Evolutionary conservation across 352 stramenopile species (phyloP).

Genomic region (Phytophthora syringae): DNA sequence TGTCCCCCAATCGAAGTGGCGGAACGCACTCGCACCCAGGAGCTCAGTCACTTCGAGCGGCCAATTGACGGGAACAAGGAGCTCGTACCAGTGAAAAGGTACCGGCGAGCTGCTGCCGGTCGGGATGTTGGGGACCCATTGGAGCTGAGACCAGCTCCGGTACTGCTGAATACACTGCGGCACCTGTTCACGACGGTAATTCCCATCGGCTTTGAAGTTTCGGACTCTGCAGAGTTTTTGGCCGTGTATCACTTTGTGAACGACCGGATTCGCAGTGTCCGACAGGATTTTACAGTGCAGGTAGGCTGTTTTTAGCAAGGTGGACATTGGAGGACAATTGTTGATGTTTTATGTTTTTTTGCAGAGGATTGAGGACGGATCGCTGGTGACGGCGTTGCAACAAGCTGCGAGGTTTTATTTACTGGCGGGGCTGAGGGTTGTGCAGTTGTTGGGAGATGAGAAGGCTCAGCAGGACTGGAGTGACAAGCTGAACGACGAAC

Average conservation of each 20-base stretch:
- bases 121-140: constrained; percentile 28
- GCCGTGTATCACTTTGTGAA: constrained; percentile 74
- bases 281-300: constrained; percentile 79
- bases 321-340: constrained; percentile 6
- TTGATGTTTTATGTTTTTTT: constrained; percentile 5
- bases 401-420: constrained; percentile 65
- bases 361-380: constrained; percentile 45
- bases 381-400: constrained; percentile 51
- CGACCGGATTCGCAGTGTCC: constrained; percentile 73
- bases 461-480: constrained; percentile 53
- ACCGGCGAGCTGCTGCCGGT: constrained; percentile 57
- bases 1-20: constrained; percentile 41
- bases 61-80: background rate
- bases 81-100: constrained; percentile 56
- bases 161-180: constrained; percentile 49
- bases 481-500: constrained; percentile 73
- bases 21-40: constrained; percentile 38
- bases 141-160: constrained; percentile 41
- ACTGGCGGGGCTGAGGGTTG: constrained; percentile 45
- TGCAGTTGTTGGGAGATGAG: constrained; percentile 37
- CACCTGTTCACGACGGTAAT: constrained; percentile 52
- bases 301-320: constrained; percentile 19
- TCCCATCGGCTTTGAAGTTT: constrained; percentile 42
- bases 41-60: constrained; percentile 63
- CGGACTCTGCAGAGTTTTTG: constrained; percentile 46